Base-by-base conservation (phyloP, 2,329 filamentous ascomycete genomes). In the Phyllosticta citrichinensis region DNA sequence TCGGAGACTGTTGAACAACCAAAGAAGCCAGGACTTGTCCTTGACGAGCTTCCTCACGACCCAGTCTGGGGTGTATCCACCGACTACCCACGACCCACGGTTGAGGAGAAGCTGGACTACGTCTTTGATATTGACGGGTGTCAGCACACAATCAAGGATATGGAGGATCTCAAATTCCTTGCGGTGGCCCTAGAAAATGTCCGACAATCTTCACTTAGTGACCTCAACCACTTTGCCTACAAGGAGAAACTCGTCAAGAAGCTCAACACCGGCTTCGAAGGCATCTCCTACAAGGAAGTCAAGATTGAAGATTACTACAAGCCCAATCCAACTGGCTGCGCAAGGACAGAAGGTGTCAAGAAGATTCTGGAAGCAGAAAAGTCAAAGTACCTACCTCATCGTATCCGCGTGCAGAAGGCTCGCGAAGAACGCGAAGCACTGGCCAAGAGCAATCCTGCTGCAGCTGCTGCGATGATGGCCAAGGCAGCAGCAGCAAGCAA, bases 351-450 rank as follows among this genome's bases (percentile, higher is more conserved):
- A 76, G 92, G 91, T 27, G 86, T 91, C 68, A 93, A 95, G 79
- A 96, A 93, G 79, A 97, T 99, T 61, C 82, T 96, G 64, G 95
- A 99, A 73, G 90, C 91, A 0, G 94, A 99, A 73, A 99, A 99
- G 78, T 96, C 92, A 27, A 96, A 97, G 71, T 99, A 99, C 71
- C 82, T 99, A 8, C 94, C 94, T 51, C 94, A 99, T 79, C 92
- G 96, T 65, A 94, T 99, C 76, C 96, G 95, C 70, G 91, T 99
- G 20, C 89, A 94, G 73, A 94, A 88, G 75, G 90, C 88, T 24
- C 85, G 92, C 57, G 92, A 97, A 73, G 91, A 94, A 73, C 88
- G 91, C n/a, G 88, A 97, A 73, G 87, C 87, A n/a, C 79, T 80
- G 53, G 83, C 86, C 74, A 70, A 88, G 81, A 77, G 84, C 77